Evolutionary conservation across 2,329 filamentous ascomycete species (phyloP).

Genomic region (Nigrospora osmanthi): DNA sequence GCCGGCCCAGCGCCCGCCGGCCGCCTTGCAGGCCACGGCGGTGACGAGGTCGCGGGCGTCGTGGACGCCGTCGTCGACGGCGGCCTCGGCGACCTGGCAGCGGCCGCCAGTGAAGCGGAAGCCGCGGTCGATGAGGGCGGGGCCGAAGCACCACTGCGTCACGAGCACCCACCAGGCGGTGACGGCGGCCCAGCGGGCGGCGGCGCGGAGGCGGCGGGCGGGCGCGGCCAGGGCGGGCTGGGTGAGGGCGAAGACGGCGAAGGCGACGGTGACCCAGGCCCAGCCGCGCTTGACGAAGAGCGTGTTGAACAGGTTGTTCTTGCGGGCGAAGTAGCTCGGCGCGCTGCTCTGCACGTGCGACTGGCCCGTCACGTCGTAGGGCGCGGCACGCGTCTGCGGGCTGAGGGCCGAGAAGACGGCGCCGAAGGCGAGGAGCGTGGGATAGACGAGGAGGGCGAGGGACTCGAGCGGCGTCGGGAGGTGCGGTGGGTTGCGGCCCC

Average conservation of each 20-base stretch:
- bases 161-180: slow-evolving; percentile 77
- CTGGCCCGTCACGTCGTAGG: slow-evolving; percentile 56
- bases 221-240: slow-evolving; percentile 45
- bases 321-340: slow-evolving; percentile 87
- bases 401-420: slow-evolving; percentile 74
- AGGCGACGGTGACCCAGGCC: slow-evolving; percentile 78
- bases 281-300: slow-evolving; percentile 94
- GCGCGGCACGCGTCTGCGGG: slow-evolving; percentile 56
- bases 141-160: slow-evolving; percentile 96
- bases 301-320: slow-evolving; percentile 85
- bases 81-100: slow-evolving; percentile 56
- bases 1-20: slow-evolving; percentile 80
- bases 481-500: slow-evolving; percentile 39
- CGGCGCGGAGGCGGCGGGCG: slow-evolving; percentile 45
- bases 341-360: slow-evolving; percentile 52
- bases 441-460: slow-evolving; percentile 62
- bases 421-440: slow-evolving; percentile 69
- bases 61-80: slow-evolving; percentile 35
- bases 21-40: slow-evolving; percentile 71
- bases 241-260: slow-evolving; percentile 60
- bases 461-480: slow-evolving; percentile 64
- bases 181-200: slow-evolving; percentile 60
- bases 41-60: slow-evolving; percentile 51
- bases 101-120: slow-evolving; percentile 84
- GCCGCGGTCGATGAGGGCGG: slow-evolving; percentile 79